Evolutionary conservation across 306 rosid species (phyloP), one percentile per base, ranked within the genome.

Genomic region (Cucumis melo): DNA sequence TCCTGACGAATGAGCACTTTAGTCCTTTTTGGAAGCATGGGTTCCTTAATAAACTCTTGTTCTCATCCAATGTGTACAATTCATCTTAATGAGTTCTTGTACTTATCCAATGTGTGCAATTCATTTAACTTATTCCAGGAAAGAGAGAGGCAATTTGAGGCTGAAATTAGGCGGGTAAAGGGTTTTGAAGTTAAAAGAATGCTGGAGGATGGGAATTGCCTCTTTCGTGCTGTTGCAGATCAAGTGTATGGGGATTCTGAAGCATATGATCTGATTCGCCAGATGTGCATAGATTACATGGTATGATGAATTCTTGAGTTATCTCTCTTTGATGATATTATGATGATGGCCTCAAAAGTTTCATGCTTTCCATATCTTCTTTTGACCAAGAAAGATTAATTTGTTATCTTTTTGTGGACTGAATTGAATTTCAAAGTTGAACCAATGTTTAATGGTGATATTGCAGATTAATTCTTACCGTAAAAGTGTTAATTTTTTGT

Each of bases 161-260:
- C 90, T 82, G 97, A 92, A 74, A 86, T 94, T 74, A 83, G 90
- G 85, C 90, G 96, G 58, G 86, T 81, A 50, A 92, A 89, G 80
- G 96, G 97, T 76, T 89, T 81, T 36, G 97, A 94, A 87, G 93
- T 94, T 13, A 94, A 88, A 89, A 89, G 83, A 80, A 94, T 94
- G 99, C 73, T 85, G 87, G 91, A 75, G 86, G 99, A 94, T 88
- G 99, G 99, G 51, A 94, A 94, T 83, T 94, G 99, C 80, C 99
- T 94, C 78, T 94, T 94, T 77, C 97, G 96, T 80, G 97, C 97
- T 54, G 90, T 94, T 83, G 96, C 92, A 48, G 97, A 94, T 82
- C 99, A 90, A 82, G 99, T 94, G 74, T 94, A 94, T 78, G 99
- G 99, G 83, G 99, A 94, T 72, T 87, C 89, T 41, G 99, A 94